phyloP scores from a whole-genome alignment of 257 asterid species.

The Voacanga thouarsii region DNA sequence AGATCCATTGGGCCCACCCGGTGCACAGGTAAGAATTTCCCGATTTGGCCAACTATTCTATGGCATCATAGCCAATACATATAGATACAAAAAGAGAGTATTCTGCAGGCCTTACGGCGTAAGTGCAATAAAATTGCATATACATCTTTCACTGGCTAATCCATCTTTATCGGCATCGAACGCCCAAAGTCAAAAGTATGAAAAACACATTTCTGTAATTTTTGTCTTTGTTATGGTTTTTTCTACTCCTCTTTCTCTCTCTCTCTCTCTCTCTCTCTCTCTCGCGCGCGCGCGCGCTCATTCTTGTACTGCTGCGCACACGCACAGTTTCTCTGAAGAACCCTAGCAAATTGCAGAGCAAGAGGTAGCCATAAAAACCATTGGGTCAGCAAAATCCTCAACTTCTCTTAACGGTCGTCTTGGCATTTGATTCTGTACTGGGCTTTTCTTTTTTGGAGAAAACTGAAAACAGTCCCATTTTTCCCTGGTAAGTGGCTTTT shows the following conservation, averaged over 20 bases:
- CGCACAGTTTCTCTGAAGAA: conserved; percentile 21
- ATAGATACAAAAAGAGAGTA: conserved; percentile 16
- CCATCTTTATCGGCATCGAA: not conserved
- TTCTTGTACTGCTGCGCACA: conserved; percentile 22
- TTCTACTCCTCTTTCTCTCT: conserved; percentile 9
- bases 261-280: conserved; percentile 59
- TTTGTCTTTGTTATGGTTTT: conserved; percentile 5
- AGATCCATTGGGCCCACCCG: too few relatives aligned
- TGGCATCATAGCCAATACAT: not conserved
- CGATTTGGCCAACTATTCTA: too few relatives aligned
- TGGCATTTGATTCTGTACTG: not conserved
- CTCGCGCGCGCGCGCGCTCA: too few relatives aligned
- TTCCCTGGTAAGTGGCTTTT: conserved; percentile 1
- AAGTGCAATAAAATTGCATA: not conserved
- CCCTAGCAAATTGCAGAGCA: conserved; percentile 37
- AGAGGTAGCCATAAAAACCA: not conserved
- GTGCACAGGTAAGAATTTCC: too few relatives aligned
- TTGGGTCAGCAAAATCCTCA: not conserved
- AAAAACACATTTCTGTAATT: conserved; percentile 27
- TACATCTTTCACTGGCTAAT: not conserved
- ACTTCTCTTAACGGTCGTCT: not conserved
- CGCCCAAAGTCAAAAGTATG: not conserved
- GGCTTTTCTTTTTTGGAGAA: not conserved
- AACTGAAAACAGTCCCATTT: not conserved
- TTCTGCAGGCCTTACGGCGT: not conserved